These are phyloP conservation scores for Westerdykella ornata DNA, from an alignment of 2,329 filamentous ascomycete species.

Conservation along the genomic window DNA sequence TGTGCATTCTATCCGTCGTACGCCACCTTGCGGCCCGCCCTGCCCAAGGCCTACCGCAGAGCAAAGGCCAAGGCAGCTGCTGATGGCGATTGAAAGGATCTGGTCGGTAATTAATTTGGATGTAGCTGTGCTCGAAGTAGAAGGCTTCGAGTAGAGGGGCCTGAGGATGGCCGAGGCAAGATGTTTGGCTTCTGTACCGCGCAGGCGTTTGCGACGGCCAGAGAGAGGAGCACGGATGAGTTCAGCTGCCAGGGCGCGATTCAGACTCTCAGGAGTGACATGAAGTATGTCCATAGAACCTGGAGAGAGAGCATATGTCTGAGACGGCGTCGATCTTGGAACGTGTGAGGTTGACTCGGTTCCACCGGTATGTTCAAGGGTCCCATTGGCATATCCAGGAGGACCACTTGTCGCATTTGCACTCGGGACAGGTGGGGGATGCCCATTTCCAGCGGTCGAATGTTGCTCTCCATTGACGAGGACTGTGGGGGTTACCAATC, in stretches of 20 bases:
- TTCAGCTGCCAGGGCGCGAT: conserved; percentile 43
- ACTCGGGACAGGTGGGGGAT: conserved; percentile 21
- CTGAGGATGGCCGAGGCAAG: conserved; percentile 42
- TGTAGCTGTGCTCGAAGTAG: conserved; percentile 12
- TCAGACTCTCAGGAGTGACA: conserved; percentile 38
- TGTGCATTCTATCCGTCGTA: conserved; percentile 38
- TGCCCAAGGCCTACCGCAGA: conserved; percentile 34
- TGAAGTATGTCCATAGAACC: conserved; percentile 7
- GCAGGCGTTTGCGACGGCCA: conserved; percentile 39
- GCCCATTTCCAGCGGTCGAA: conserved; percentile 17
- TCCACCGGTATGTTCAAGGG: conserved; percentile 4
- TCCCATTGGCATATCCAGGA: conserved; percentile 16
- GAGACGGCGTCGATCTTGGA: conserved; percentile 14
- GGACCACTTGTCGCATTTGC: conserved; percentile 15
- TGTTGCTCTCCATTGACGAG: conserved; percentile 48
- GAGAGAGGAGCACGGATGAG: conserved; percentile 42
- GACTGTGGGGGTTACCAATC: conserved; percentile 55
- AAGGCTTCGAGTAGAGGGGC: conserved; percentile 30
- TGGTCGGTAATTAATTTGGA: conserved; percentile 32
- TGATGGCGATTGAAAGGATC: conserved; percentile 36
- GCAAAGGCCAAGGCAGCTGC: conserved; percentile 38
- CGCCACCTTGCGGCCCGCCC: conserved; percentile 26
- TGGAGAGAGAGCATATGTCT: conserved; percentile 7
- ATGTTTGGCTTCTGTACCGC: conserved; percentile 43
- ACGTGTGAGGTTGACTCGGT: conserved; percentile 27